These are phyloP conservation scores for Arthroderma uncinatum DNA, from an alignment of 2,329 filamentous ascomycete species.

Conservation along the genomic window DNA sequence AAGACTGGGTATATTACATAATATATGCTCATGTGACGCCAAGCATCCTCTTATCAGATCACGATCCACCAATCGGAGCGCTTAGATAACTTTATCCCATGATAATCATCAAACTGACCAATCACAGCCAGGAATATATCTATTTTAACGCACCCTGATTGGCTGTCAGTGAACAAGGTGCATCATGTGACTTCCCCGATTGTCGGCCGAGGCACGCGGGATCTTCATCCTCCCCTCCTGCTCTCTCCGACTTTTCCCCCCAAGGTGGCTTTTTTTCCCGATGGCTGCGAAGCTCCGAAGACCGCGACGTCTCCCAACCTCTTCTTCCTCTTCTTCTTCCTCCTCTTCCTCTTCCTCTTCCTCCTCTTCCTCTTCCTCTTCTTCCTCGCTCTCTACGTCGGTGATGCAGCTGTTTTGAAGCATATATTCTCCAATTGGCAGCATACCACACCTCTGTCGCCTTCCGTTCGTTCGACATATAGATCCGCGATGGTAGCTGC, in stretches of 20 bases:
- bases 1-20: too few relatives aligned
- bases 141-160: background rate
- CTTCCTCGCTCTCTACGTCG: too few relatives aligned
- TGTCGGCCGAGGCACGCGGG: constrained; percentile 5
- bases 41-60: background rate
- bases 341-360: background rate
- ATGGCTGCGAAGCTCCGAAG: background rate
- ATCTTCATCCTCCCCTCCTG: background rate
- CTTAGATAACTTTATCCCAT: background rate
- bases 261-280: background rate
- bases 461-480: background rate
- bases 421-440: background rate
- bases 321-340: background rate
- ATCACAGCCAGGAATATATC: background rate
- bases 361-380: too few relatives aligned
- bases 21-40: background rate
- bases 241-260: background rate
- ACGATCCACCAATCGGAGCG: constrained; percentile 1
- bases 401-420: background rate
- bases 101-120: background rate
- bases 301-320: too few relatives aligned
- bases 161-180: background rate
- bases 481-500: constrained; percentile 12
- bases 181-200: constrained; percentile 7
- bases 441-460: background rate